Evolutionary conservation across 1,139 yeast species (phyloP).

Genomic region (Protomyces inouyei): DNA sequence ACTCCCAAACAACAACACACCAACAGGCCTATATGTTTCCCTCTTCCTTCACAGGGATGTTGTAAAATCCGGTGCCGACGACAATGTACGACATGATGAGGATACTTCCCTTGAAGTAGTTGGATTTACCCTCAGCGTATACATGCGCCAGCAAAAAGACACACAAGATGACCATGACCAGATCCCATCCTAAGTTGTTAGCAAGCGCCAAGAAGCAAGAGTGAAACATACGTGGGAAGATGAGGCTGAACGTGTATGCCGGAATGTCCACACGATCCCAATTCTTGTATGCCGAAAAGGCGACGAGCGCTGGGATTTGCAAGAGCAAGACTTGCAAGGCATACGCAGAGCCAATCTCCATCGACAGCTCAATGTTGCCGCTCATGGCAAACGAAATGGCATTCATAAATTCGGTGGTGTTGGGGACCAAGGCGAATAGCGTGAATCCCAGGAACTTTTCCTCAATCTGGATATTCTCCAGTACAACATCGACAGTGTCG

Average conservation of each 20-base stretch:
- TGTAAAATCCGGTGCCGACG: slow-evolving; percentile 71
- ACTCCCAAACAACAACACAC: neutral
- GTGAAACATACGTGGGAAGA: slow-evolving; percentile 59
- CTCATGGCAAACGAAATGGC: slow-evolving; percentile 95
- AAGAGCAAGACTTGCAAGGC: slow-evolving; percentile 93
- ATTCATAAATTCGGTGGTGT: slow-evolving; percentile 91
- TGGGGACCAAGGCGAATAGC: slow-evolving; percentile 91
- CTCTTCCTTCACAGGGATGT: slow-evolving; percentile 14
- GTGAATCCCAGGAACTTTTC: slow-evolving; percentile 91
- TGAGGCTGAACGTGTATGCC: slow-evolving; percentile 46
- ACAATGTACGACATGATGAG: slow-evolving; percentile 73
- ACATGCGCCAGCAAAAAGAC: slow-evolving; percentile 87
- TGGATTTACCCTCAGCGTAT: slow-evolving; percentile 94
- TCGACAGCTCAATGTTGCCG: slow-evolving; percentile 87
- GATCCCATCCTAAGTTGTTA: slow-evolving; percentile 58
- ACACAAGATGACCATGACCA: slow-evolving; percentile 76
- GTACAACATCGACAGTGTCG: slow-evolving; percentile 85
- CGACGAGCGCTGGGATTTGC: slow-evolving; percentile 85
- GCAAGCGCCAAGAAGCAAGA: neutral
- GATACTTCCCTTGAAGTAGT: slow-evolving; percentile 86
- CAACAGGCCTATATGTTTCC: neutral
- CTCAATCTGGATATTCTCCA: slow-evolving; percentile 67
- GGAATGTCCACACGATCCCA: slow-evolving; percentile 34
- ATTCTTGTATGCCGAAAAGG: slow-evolving; percentile 58
- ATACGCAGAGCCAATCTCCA: slow-evolving; percentile 98